Percentiles rank a stretch among this genome's conserved stretches.
phyloP scores from a whole-genome alignment of 2,329 filamentous ascomycete genomes.

The Epichloe festucae region DNA sequence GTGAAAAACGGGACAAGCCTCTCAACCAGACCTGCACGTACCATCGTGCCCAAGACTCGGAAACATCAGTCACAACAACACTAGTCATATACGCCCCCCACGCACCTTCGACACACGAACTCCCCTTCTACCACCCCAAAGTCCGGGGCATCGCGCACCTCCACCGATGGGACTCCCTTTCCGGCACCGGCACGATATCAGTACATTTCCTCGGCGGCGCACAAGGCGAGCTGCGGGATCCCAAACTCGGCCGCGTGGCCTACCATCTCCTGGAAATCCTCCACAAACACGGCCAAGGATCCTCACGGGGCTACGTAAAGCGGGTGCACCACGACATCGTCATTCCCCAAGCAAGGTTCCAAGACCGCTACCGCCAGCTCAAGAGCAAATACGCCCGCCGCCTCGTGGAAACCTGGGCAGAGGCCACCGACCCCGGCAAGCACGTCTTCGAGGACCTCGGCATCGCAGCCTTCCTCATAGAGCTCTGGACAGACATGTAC shows the following conservation, averaged over 20 bases:
- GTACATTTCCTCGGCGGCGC: constrained; percentile 46
- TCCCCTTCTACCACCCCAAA: constrained; percentile 82
- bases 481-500: constrained; percentile 85
- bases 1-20: constrained; percentile 59
- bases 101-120: constrained; percentile 40
- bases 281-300: constrained; percentile 61
- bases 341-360: constrained; percentile 58
- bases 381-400: constrained; percentile 65
- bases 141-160: constrained; percentile 64
- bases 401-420: constrained; percentile 67
- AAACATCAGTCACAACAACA: constrained; percentile 15
- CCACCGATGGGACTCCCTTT: constrained; percentile 46
- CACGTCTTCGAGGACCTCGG: constrained; percentile 91
- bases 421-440: constrained; percentile 76
- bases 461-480: constrained; percentile 85
- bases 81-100: constrained; percentile 68
- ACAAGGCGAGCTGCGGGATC: constrained; percentile 14
- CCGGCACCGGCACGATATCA: constrained; percentile 36
- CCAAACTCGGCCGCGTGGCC: constrained; percentile 52
- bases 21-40: constrained; percentile 76
- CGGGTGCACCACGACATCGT: constrained; percentile 73
- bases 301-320: constrained; percentile 57
- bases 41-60: constrained; percentile 29
- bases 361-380: constrained; percentile 68
- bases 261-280: constrained; percentile 55